Conservation (phyloP, 176 grass and related monocot species). For the Panicum miliaceum region DNA sequence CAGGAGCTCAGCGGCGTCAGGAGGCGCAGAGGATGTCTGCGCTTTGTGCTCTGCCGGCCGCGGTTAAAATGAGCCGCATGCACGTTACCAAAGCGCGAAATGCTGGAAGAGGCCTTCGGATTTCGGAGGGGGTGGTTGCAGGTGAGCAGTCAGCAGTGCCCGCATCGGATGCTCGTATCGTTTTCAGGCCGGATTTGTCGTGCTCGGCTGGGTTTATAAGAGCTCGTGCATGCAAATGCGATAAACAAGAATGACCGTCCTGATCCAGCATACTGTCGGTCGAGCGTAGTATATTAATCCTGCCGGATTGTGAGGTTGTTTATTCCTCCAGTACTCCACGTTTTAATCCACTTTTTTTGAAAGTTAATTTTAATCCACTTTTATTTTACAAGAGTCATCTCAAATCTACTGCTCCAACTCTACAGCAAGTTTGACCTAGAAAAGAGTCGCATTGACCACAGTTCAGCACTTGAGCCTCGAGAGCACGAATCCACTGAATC, state of each 20-base stretch:
- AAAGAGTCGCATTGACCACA: neutral
- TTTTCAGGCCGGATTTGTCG: slow-evolving; percentile 45
- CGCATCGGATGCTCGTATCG: slow-evolving; percentile 44
- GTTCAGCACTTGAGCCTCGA: too few species aligned
- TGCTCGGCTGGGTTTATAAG: slow-evolving; percentile 29
- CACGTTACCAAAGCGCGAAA: neutral
- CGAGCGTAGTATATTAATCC: too few species aligned
- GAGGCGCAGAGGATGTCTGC: slow-evolving; percentile 43
- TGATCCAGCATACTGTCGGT: slow-evolving; percentile 1
- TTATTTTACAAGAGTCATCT: neutral
- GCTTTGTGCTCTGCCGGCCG: slow-evolving; percentile 14
- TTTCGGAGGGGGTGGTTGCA: neutral
- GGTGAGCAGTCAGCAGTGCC: neutral
- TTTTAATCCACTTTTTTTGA: neutral
- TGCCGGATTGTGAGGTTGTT: neutral
- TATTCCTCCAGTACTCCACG: neutral
- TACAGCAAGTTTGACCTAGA: neutral
- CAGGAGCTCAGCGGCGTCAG: slow-evolving; percentile 12
- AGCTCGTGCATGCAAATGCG: neutral
- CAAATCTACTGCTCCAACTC: neutral
- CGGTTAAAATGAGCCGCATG: slow-evolving; percentile 11
- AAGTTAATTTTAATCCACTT: too few species aligned
- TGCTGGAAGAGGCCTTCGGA: neutral
- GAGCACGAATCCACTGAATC: neutral
- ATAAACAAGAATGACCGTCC: slow-evolving; percentile 1